Evolutionary conservation across 139 green algal genomes (phyloP), one percentile per base, ranked within the genome.

Genomic region (Tetradesmus lagerheimii): DNA sequence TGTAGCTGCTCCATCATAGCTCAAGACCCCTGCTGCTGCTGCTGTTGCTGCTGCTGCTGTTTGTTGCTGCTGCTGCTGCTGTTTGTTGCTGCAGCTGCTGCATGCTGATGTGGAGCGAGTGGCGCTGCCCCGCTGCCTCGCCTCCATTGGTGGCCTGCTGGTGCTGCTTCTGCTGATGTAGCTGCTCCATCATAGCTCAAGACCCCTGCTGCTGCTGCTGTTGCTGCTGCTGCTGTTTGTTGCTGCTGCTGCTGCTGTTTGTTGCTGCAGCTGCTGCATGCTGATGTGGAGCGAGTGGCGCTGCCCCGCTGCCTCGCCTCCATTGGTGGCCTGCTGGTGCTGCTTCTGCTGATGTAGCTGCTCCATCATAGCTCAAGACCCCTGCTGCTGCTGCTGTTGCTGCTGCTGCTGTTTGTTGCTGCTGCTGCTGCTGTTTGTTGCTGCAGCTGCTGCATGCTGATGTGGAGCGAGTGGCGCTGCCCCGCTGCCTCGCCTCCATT

Each of bases 361-460:
- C n/a, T n/a, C n/a, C n/a, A n/a, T n/a, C n/a, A n/a, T n/a, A n/a
- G n/a, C n/a, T n/a, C n/a, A n/a, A n/a, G n/a, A n/a, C n/a, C n/a
- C n/a, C n/a, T n/a, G n/a, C n/a, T n/a, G n/a, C n/a, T n/a, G n/a
- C 80, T 95, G 80, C 97, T 89, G 94, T 95, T 83, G 95, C 97
- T 80, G 37, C 57, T 57, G 83, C 34, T 64, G 37, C 18, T 41
- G 18, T 77, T 31, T 23, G 9, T 78, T 35, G 5, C n/a, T 9
- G 71, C 45, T 75, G 64, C 64, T 31, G 12, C 37, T 31, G 77
- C 45, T 57, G n/a, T n/a, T n/a, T n/a, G n/a, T n/a, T n/a, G n/a
- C n/a, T 12, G 45, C 45, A 57, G 45, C 8, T 80, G 71, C 31
- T 80, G 64, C 64, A 18, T 9, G 45, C 45, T 57, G 45, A 57